Evolutionary conservation across 176 grass and related monocot genomes (phyloP), one percentile per base, ranked within the genome.

Genomic region (Dendrocalamus sinicus): DNA sequence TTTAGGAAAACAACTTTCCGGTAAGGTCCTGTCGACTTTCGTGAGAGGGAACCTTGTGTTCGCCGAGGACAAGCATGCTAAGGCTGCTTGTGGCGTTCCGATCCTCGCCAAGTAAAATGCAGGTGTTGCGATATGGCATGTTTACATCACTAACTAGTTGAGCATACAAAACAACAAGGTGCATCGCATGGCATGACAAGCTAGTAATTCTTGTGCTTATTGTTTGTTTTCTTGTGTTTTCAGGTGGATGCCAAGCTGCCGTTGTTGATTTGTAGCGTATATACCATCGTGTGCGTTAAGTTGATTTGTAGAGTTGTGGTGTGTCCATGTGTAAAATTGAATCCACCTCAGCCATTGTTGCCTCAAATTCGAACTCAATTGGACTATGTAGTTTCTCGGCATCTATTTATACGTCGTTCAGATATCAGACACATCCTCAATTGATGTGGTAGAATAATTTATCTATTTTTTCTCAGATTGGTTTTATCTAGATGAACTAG

Each of bases 1-100:
- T 52, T 37, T 95, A 11, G 93, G 93, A 19, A 92, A 60, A 37
- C 83, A 84, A 14, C 58, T 98, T 51, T 98, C 84, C 4, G 96
- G 96, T 23, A 94, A 92, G 86, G 86, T 98, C 9, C 3, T 91
- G 75, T 92, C 93, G 4, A 98, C 91, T 46, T 98, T 96, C 77
- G 93, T 98, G 35, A 92, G 96, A 69, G 96, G 96, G 46, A 92
- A 95, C 85, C 91, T 98, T 28, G 91, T 98, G 43, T 98, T 91
- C 28, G 88, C 81, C 48, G 92, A 86, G 77, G 91, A 91, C 57
- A 91, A 86, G 79, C 96, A 98, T 15, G 90, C 96, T 12, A 79
- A 73, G 39, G 78, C 46, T 5, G 93, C 96, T 30, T 98, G 96
- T 50, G 96, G 96, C 86, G 81, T 77, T 76, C 71, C 88, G 7